These are phyloP conservation scores for Thelonectria olida DNA, from an alignment of 2,329 filamentous ascomycete genomes.

Conservation along the genomic window DNA sequence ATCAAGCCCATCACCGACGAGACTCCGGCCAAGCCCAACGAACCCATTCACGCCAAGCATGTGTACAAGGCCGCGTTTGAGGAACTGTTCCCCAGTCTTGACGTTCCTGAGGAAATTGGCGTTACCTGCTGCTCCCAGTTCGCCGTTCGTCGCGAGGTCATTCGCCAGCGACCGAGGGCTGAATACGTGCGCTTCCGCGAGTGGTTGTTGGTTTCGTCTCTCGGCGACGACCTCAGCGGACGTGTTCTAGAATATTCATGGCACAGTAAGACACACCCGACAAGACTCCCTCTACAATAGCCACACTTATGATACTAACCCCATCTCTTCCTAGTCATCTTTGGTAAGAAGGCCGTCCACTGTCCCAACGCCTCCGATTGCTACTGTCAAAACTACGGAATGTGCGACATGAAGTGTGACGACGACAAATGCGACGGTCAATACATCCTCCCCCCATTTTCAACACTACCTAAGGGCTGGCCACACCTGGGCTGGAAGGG, in stretches of 20 bases:
- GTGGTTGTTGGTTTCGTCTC: constrained; percentile 66
- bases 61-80: constrained; percentile 54
- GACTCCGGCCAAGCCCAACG: constrained; percentile 44
- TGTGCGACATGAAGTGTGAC: constrained; percentile 60
- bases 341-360: constrained; percentile 64
- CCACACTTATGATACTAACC: constrained; percentile 27
- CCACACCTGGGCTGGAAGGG: constrained; percentile 50
- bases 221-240: constrained; percentile 64
- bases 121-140: constrained; percentile 74
- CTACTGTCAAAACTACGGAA: constrained; percentile 73
- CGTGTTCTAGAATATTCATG: constrained; percentile 72
- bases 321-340: constrained; percentile 58
- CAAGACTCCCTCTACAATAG: not conserved
- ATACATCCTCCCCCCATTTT: constrained; percentile 67
- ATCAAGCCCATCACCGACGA: constrained; percentile 53
- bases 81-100: constrained; percentile 51
- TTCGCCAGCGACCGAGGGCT: constrained; percentile 56
- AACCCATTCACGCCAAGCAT: constrained; percentile 51
- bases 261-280: constrained; percentile 62
- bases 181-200: constrained; percentile 66
- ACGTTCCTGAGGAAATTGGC: constrained; percentile 60
- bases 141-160: constrained; percentile 63
- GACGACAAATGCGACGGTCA: constrained; percentile 61
- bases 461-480: constrained; percentile 69
- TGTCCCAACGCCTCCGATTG: constrained; percentile 70